Base-by-base conservation (phyloP, 164 flowering plant genomes). In the Akebia trifoliata region DNA sequence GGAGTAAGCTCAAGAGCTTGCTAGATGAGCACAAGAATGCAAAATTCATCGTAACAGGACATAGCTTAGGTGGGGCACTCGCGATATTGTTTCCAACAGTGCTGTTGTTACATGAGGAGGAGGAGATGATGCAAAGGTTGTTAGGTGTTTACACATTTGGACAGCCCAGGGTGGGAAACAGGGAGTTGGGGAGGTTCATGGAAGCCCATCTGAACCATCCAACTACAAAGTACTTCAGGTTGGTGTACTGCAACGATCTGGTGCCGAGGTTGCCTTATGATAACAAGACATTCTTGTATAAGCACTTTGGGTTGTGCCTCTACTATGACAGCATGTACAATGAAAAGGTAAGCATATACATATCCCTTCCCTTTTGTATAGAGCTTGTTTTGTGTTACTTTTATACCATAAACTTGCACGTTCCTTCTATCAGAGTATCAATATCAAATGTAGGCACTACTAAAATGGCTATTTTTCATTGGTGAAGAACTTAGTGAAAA, bases 191-290 rank as follows among this genome's bases (percentile, higher is more conserved):
- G 31, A 64, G 32, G 35, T 83, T 64, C 70, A 72, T 87, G 83
- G 77, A 77, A 66, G 58, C 74, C 6, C 77, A 70, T 51, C 34
- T 87, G 11, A 60, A 70, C 15, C 8, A 57, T 43, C 86, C 84
- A 0, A 61, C 36, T 9, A 73, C 73, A 0, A 76, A 46, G 68
- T 85, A 85, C 67, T 78, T 77, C 65, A 74, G 95, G 63, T 72
- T 81, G 17, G 95, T 87, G 6, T 87, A 85, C 66, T 76, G 87
- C 73, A 83, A 87, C 57, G 89, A 85, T 60, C 71, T 83, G 31
- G 90, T 87, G n/a, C 92, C 92, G 4, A 76, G 92, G 71, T 49
- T 85, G 69, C 96, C 92, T 42, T 80, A 80, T 40, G 92, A 81
- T 50, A 62, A 83, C 63, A 72, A 56, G n/a, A 76, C 83, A 3